These are phyloP conservation scores for Pseudogymnoascus sp. DNA, from an alignment of 2,329 filamentous ascomycete species.

Conservation along the genomic window DNA sequence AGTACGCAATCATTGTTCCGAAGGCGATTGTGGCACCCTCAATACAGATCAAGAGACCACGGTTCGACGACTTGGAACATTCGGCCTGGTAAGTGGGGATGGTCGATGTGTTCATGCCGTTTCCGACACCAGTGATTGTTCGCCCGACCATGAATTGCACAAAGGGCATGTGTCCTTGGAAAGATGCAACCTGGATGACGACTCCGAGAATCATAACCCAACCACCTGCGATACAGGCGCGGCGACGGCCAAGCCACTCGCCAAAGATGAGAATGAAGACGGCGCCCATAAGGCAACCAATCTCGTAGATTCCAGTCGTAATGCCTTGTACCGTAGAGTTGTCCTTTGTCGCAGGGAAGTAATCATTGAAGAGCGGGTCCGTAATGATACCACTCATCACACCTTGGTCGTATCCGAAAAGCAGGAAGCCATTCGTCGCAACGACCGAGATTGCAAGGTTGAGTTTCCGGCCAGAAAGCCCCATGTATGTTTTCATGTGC, in stretches of 20 bases:
- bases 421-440: conserved; percentile 76
- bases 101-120: conserved; percentile 83
- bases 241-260: conserved; percentile 81
- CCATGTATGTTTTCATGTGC: not conserved
- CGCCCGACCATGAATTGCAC: conserved; percentile 70
- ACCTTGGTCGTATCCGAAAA: conserved; percentile 88
- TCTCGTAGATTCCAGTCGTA: conserved; percentile 94
- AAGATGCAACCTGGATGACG: conserved; percentile 63
- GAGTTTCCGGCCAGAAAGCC: not conserved
- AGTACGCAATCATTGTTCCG: conserved; percentile 39
- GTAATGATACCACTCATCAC: conserved; percentile 75
- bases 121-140: conserved; percentile 75
- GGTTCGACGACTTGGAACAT: conserved; percentile 91
- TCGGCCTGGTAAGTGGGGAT: conserved; percentile 92
- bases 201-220: conserved; percentile 81
- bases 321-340: conserved; percentile 82
- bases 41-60: conserved; percentile 92
- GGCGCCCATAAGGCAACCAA: conserved; percentile 87
- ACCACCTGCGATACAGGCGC: conserved; percentile 88
- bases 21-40: conserved; percentile 38
- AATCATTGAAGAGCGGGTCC: conserved; percentile 81
- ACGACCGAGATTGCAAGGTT: conserved; percentile 47
- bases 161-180: conserved; percentile 75
- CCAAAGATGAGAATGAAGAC: conserved; percentile 79
- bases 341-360: conserved; percentile 72